phyloP scores from a whole-genome alignment of 2,329 filamentous ascomycete genomes.

The Aspergillus hiratsukae region DNA sequence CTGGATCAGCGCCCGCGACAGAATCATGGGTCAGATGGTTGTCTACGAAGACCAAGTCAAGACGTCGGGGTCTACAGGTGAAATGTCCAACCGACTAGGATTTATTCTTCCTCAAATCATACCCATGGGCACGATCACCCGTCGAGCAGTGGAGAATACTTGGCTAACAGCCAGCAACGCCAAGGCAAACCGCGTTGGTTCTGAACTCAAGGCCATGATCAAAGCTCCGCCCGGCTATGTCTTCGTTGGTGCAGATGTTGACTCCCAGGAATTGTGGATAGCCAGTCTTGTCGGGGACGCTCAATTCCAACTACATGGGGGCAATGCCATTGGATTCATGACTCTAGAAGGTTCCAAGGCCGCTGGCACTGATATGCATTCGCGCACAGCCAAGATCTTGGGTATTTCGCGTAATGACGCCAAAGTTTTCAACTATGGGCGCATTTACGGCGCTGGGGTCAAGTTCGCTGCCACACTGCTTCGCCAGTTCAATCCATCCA shows the following conservation, averaged over 20 bases:
- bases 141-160: conserved; percentile 91
- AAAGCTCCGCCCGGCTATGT: conserved; percentile 83
- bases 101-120: conserved; percentile 95
- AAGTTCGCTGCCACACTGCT: conserved; percentile 89
- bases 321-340: conserved; percentile 98
- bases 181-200: conserved; percentile 91
- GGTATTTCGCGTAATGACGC: conserved; percentile 93
- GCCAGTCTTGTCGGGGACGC: conserved; percentile 92
- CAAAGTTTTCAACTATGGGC: conserved; percentile 97
- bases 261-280: conserved; percentile 97
- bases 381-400: conserved; percentile 83
- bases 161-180: conserved; percentile 98
- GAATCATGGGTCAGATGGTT: conserved; percentile 93
- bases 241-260: conserved; percentile 95
- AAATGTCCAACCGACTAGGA: conserved; percentile 48
- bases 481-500: conserved; percentile 82
- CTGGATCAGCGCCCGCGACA: conserved; percentile 92
- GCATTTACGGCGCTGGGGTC: conserved; percentile 95
- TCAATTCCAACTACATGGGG: conserved; percentile 90
- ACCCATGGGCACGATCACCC: conserved; percentile 95
- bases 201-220: conserved; percentile 95
- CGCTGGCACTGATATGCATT: conserved; percentile 89
- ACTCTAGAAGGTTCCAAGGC: conserved; percentile 94
- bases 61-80: conserved; percentile 14
- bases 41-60: conserved; percentile 69